These are phyloP conservation scores for Ambrosiella xylebori DNA, from an alignment of 2,329 filamentous ascomycete genomes.

Conservation along the genomic window DNA sequence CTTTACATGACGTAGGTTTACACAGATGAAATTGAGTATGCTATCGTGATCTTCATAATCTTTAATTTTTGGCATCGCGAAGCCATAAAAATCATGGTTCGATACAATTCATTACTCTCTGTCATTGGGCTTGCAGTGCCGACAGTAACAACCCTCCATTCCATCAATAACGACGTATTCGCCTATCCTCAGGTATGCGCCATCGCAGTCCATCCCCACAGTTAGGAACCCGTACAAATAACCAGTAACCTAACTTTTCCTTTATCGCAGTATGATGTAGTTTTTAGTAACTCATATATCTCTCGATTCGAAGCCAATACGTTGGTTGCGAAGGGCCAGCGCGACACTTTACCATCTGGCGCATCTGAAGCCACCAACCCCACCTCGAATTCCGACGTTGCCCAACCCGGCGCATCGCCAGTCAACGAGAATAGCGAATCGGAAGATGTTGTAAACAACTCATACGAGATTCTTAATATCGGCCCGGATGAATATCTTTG, in stretches of 20 bases:
- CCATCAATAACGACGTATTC: conserved; percentile 64
- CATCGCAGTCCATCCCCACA: background rate
- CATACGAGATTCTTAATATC: conserved; percentile 61
- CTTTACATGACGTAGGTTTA: too few species aligned
- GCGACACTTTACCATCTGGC: conserved; percentile 15
- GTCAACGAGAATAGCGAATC: background rate
- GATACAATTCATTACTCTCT: background rate
- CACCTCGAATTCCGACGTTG: conserved; percentile 20
- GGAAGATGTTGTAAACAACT: conserved; percentile 15
- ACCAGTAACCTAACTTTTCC: conserved; percentile 1
- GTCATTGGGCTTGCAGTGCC: background rate
- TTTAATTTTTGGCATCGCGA: too few species aligned
- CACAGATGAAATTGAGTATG: too few species aligned
- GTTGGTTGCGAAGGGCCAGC: conserved; percentile 29
- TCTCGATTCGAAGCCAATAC: conserved; percentile 51
- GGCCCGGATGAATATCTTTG: conserved; percentile 63
- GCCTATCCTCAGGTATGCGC: conserved; percentile 63
- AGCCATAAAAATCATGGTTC: background rate
- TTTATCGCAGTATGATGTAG: conserved; percentile 52
- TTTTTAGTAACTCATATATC: conserved; percentile 57
- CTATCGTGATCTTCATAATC: too few species aligned
- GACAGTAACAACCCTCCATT: background rate
- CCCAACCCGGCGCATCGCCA: conserved; percentile 20
- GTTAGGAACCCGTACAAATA: background rate
- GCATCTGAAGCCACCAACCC: conserved; percentile 15